Evolutionary conservation across 2,329 filamentous ascomycete genomes (phyloP), one percentile per base, ranked within the genome.

Genomic region (Phoma sp.): DNA sequence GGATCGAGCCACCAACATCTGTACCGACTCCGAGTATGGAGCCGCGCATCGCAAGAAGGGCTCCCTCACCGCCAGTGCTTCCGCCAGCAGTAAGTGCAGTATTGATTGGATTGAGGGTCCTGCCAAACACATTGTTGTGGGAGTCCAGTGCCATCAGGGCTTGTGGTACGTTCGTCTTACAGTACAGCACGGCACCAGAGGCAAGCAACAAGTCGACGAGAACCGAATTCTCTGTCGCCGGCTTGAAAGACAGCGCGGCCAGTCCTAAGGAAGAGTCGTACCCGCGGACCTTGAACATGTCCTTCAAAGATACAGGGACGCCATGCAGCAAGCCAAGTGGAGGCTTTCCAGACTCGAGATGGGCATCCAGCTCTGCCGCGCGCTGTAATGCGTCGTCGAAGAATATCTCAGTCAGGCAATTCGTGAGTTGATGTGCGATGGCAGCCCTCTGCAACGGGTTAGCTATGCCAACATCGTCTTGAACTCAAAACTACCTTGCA

Each of bases 121-220:
- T 66, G 3, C 77, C 77, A 45, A 79, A 79, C 32, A 79, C 58
- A 52, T 83, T 80, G 64, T 83, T 84, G 63, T 83, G 80, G 1
- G 76, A 79, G 58, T 84, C 81, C 11, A 80, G 60, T 4, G 77
- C 73, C 78, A 82, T 80, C 59, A 85, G 75, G 0, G 80, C 83
- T 55, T 82, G 79, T 3, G 83, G 82, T 1, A 84, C 69, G 55
- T 83, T 84, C 4, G 82, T 85, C 66, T 85, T 83, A 66, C 74
- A 78, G 58, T 80, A 80, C 1, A 81, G 57, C 1, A 84, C 77
- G 1, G 82, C 81, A 4, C 81, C 81, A 4, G 76, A 71, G 11
- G 65, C 63, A 2, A 80, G 68, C 10, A 83, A 64, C 23, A 79
- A 60, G 10, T 77, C 70, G 0, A 80, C 79, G 7, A 83, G 65